Evolutionary conservation across 768 basidiomycete genomes (phyloP), one percentile per base, ranked within the genome.

Genomic region (Tephrocybe sp.): DNA sequence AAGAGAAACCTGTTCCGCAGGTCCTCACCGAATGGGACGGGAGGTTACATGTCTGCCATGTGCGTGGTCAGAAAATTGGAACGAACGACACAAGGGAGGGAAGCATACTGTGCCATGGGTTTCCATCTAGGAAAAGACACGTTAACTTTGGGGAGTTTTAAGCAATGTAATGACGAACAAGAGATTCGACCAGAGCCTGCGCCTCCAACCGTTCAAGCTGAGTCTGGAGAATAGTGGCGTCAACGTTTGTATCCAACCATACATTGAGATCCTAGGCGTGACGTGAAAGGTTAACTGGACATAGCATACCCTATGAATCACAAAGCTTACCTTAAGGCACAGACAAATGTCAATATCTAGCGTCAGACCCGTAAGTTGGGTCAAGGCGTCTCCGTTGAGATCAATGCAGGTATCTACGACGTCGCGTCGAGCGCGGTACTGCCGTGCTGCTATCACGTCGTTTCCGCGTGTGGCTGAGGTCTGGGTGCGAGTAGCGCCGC

Each of bases 221-320:
- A 39, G 15, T 35, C 16, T 11, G 24, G n/a, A 49, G 31, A 32
- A 41, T 22, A 34, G 32, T 42, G 4, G 47, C 47, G 13, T 47
- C 21, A 16, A 27, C 37, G n/a, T 45, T 19, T 9, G 40, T 49
- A 32, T 44, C 36, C n/a, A 53, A 42, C 47, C 39, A 53, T 12
- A 36, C 9, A 15, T 49, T 26, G 15, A 49, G 24, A 24, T 49
- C 30, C 47, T 53, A 45, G 3, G 27, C 15, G 16, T 16, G 36
- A 12, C 9, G 16, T 19, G n/a, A 19, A 37, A 12, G 12, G 5
- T 34, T 16, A 11, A 34, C 32, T 19, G 18, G 34, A 30, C 12
- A 30, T 30, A 35, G 16, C 34, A 44, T 30, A 28, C 5, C n/a
- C 16, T 7, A 9, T 12, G 22, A 25, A 26, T 18, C 44, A 40